Evolutionary conservation across 2,329 filamentous ascomycete genomes (phyloP), one percentile per base, ranked within the genome.

Genomic region (Septoria linicola): DNA sequence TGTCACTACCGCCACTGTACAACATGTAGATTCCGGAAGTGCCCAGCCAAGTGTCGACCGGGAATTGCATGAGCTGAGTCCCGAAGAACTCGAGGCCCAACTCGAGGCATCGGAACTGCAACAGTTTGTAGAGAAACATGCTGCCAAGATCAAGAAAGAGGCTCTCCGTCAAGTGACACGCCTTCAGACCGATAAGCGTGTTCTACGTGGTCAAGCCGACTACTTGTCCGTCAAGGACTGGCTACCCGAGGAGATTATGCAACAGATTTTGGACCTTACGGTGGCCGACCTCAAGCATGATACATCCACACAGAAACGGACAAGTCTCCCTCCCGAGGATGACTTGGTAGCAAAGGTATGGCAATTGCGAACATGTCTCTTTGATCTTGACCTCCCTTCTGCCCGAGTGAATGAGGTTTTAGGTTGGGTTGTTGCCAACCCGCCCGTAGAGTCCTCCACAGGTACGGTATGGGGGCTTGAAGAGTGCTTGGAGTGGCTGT

Each of bases 51-150:
- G 58, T 10, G 31, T 41, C 14, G 31, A 19, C 10, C 54, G 59
- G 48, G 70, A 74, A 40, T 66, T 77, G 45, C 73, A 81, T 48
- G 73, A 80, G 21, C 72, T 92, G 58, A 89, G 82, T 41, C 86
- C 92, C 1, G 92, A 96, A 66, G 89, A 97, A 68, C 87, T 96
- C 44, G 93, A 96, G 66, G 84, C 76, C 57, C 89, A 95, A 63
- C 80, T 97, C 13, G 89, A 96, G 68, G 86, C 90, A 63, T 87
- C 89, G n/a, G 89, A 95, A 63, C 76, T 99, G 31, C 91, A 97
- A 69, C 73, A 88, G 17, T 74, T 96, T 4, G 85, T 97, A 13
- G 92, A 97, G 57, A 93, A 90, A 65, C 76, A 92, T 70, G 85
- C 85, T 0, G 73, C 80, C 34, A 96, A 92, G 69, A 85, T 86